These are phyloP conservation scores for Pichia sp. DNA, from an alignment of 1,139 yeast species.

Conservation along the genomic window DNA sequence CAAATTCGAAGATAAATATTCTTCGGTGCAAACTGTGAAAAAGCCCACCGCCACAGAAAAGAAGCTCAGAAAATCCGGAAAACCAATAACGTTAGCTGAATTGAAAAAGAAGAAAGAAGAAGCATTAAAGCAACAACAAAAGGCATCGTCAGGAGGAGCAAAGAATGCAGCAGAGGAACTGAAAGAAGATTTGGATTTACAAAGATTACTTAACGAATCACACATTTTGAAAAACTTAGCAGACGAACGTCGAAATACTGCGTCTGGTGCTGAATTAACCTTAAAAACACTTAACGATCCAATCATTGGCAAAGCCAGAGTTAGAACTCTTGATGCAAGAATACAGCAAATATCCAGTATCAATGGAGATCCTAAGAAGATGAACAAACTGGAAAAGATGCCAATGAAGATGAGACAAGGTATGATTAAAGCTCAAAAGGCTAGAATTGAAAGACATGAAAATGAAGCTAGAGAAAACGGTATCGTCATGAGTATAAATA, in stretches of 20 bases:
- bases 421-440: constrained; percentile 58
- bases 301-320: constrained; percentile 79
- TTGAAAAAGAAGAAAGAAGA: constrained; percentile 27
- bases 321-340: constrained; percentile 69
- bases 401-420: constrained; percentile 91
- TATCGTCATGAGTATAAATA: constrained; percentile 65
- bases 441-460: constrained; percentile 58
- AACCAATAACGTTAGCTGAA: constrained; percentile 38
- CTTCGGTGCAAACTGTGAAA: constrained; percentile 27
- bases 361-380: constrained; percentile 43
- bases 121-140: constrained; percentile 23
- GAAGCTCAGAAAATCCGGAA: constrained; percentile 41
- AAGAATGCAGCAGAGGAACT: constrained; percentile 33
- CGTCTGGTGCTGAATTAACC: constrained; percentile 78
- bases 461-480: constrained; percentile 87
- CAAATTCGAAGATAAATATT: constrained; percentile 40
- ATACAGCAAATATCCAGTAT: constrained; percentile 52
- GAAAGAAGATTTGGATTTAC: constrained; percentile 64
- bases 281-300: constrained; percentile 67
- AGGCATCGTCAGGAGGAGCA: constrained; percentile 32
- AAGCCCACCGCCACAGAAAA: constrained; percentile 43
- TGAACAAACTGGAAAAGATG: constrained; percentile 60
- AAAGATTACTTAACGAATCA: constrained; percentile 79
- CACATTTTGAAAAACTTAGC: constrained; percentile 64
- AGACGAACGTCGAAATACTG: constrained; percentile 28